phyloP scores from a whole-genome alignment of 2,329 filamentous ascomycete species.

The Gnomoniopsis sp. region DNA sequence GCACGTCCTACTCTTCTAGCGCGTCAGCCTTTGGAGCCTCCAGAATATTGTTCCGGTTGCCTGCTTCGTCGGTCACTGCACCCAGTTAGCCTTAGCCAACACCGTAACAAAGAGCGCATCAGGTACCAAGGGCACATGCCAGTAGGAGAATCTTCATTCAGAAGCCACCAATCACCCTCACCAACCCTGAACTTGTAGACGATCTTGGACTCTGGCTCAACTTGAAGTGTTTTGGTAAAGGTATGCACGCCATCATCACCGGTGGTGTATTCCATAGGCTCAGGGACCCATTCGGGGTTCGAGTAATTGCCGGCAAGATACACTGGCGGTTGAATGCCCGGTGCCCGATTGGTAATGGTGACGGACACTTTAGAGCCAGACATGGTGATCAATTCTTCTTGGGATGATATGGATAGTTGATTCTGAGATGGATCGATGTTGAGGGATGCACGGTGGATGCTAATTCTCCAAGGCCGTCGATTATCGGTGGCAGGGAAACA shows the following conservation, averaged over 20 bases:
- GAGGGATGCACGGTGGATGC: background rate
- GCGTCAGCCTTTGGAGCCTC: constrained; percentile 25
- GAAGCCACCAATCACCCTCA: constrained; percentile 64
- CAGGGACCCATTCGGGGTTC: constrained; percentile 61
- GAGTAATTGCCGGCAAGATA: constrained; percentile 70
- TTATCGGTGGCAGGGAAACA: background rate
- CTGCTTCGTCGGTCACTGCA: constrained; percentile 38
- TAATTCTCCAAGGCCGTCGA: background rate
- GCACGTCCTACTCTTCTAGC: background rate
- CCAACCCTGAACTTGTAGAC: constrained; percentile 75
- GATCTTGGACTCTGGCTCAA: constrained; percentile 55
- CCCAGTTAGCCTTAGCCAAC: background rate
- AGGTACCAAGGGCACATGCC: constrained; percentile 38
- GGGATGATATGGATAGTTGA: background rate
- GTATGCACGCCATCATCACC: constrained; percentile 50
- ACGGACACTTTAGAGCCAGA: constrained; percentile 38
- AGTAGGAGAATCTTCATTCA: constrained; percentile 60
- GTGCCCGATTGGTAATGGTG: constrained; percentile 58
- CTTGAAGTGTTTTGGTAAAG: constrained; percentile 55
- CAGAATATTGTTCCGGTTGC: constrained; percentile 48
- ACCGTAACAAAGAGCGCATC: background rate
- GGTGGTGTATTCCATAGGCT: constrained; percentile 59
- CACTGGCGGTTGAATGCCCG: constrained; percentile 62
- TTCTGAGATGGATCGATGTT: background rate
- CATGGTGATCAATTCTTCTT: constrained; percentile 26